Evolutionary conservation across 2,329 filamentous ascomycete genomes (phyloP).

Genomic region (Venturia effusa): DNA sequence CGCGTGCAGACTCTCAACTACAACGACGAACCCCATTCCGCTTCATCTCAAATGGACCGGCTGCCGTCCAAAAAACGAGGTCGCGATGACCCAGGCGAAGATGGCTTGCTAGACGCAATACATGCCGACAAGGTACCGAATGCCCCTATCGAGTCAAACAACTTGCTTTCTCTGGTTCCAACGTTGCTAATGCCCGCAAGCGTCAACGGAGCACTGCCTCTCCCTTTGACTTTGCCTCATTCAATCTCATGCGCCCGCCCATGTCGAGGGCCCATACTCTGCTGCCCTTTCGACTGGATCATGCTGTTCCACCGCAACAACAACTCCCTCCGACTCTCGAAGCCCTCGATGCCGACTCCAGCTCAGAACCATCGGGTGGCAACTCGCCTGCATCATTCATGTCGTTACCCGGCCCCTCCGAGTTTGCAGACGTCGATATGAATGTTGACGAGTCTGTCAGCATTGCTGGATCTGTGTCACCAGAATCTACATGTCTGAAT

Average conservation of each 20-base stretch:
- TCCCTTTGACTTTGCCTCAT: neutral
- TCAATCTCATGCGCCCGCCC: conserved; percentile 2
- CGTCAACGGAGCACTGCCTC: conserved; percentile 3
- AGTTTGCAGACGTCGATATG: conserved; percentile 22
- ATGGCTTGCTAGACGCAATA: neutral
- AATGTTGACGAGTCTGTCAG: conserved; percentile 25
- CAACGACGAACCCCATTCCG: neutral
- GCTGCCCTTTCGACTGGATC: conserved; percentile 9
- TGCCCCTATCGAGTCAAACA: neutral
- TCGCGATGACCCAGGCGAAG: conserved; percentile 9
- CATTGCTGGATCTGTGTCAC: conserved; percentile 23
- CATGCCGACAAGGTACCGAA: conserved; percentile 8
- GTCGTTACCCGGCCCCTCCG: conserved; percentile 5
- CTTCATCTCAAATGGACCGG: neutral
- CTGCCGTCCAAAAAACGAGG: conserved; percentile 5
- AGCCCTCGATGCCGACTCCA: neutral
- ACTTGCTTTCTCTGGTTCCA: neutral
- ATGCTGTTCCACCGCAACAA: neutral
- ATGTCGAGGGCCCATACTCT: conserved; percentile 8
- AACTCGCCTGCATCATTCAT: conserved; percentile 8
- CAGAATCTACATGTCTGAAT: conserved; percentile 22
- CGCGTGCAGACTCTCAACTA: neutral
- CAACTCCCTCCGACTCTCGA: conserved; percentile 1
- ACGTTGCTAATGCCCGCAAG: conserved; percentile 6
- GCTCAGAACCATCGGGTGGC: conserved; percentile 2